These are phyloP conservation scores for Barnettozyma vustinii DNA, from an alignment of 805 yeast genomes.

Conservation along the genomic window DNA sequence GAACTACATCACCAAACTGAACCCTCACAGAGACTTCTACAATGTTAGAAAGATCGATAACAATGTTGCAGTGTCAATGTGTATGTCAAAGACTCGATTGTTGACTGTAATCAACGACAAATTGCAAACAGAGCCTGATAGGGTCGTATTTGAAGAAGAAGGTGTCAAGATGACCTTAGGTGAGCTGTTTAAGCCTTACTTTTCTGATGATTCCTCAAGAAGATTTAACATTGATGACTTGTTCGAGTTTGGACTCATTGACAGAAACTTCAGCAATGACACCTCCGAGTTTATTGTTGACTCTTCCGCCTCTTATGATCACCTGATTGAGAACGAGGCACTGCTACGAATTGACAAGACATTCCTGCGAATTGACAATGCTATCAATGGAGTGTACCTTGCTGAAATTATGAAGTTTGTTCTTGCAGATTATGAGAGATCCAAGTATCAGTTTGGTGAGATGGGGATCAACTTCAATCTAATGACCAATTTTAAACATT, in stretches of 20 bases:
- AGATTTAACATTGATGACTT: constrained; percentile 26
- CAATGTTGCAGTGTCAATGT: constrained; percentile 94
- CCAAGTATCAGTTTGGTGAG: constrained; percentile 35
- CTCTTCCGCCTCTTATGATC: constrained; percentile 15
- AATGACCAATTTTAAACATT: constrained; percentile 13
- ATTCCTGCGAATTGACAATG: constrained; percentile 32
- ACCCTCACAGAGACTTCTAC: constrained; percentile 39
- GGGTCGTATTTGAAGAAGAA: constrained; percentile 28
- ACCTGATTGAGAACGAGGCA: constrained; percentile 22
- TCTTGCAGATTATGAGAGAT: constrained; percentile 30
- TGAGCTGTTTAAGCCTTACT: constrained; percentile 24
- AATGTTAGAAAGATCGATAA: constrained; percentile 50
- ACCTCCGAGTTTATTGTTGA: constrained; percentile 23
- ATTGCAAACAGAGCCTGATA: constrained; percentile 30
- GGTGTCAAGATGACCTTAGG: constrained; percentile 23
- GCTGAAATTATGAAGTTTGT: constrained; percentile 30
- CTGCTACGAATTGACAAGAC: constrained; percentile 29
- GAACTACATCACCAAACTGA: constrained; percentile 30
- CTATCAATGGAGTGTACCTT: constrained; percentile 33
- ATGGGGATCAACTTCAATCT: constrained; percentile 30
- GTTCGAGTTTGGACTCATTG: constrained; percentile 26
- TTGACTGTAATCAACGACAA: constrained; percentile 34
- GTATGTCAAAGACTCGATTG: constrained; percentile 93
- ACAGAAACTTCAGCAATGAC: constrained; percentile 19
- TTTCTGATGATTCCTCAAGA: constrained; percentile 25